phyloP scores from a whole-genome alignment of 129 eudicot species.

The Gnaphalium uliginosum region DNA sequence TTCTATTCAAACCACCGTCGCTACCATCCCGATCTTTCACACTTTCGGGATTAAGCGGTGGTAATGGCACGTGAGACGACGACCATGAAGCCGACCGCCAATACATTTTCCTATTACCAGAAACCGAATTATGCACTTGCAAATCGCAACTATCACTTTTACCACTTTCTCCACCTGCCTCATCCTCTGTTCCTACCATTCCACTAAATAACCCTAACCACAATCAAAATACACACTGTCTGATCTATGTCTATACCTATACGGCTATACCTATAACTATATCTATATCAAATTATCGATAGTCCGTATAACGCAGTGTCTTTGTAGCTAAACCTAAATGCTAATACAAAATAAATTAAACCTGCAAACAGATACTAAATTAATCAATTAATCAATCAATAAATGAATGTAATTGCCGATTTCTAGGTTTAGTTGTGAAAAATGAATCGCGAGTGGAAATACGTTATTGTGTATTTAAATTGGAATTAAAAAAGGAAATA shows the following conservation, averaged over 20 bases:
- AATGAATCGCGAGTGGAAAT: neutral
- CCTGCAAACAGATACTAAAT: slow-evolving; percentile 29
- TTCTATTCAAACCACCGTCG: slow-evolving; percentile 42
- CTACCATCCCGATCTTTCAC: slow-evolving; percentile 46
- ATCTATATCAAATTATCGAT: neutral
- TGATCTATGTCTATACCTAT: slow-evolving; percentile 10
- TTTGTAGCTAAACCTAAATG: slow-evolving; percentile 23
- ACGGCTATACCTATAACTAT: neutral
- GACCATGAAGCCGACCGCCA: slow-evolving; percentile 93
- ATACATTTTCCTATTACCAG: slow-evolving; percentile 53
- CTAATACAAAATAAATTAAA: neutral
- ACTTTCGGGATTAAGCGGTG: slow-evolving; percentile 49
- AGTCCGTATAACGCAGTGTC: slow-evolving; percentile 3
- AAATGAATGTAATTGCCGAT: slow-evolving; percentile 21
- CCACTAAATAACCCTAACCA: slow-evolving; percentile 26
- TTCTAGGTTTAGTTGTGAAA: slow-evolving; percentile 28
- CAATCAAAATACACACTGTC: slow-evolving; percentile 19
- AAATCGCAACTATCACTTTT: slow-evolving; percentile 32
- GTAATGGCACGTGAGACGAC: slow-evolving; percentile 57
- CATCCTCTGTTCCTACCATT: slow-evolving; percentile 82
- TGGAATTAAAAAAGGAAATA: neutral
- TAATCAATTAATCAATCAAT: slow-evolving; percentile 14
- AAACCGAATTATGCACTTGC: slow-evolving; percentile 22
- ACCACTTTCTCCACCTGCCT: slow-evolving; percentile 28
- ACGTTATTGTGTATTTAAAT: neutral